Conservation (phyloP, 164 flowering plant genomes). For the Dillenia suffruticosa region DNA sequence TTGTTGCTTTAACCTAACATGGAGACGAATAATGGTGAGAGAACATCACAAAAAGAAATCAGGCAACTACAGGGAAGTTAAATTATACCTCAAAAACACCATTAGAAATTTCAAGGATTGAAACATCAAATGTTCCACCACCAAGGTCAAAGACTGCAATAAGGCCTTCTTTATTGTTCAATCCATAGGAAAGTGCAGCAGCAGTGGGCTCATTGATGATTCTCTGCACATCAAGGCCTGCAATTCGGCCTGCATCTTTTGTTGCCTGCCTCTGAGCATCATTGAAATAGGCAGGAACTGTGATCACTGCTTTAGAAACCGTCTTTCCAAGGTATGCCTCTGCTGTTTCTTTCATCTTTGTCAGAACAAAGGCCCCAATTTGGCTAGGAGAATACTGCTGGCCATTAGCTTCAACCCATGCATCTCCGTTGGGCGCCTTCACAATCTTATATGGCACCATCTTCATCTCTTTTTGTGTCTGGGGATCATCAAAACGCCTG, state of each 20-base stretch:
- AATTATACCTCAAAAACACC: constrained; percentile 68
- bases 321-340: constrained; percentile 62
- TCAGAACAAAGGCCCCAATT: constrained; percentile 57
- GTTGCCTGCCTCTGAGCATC: constrained; percentile 86
- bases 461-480: constrained; percentile 70
- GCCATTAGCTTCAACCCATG: constrained; percentile 73
- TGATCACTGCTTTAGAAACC: constrained; percentile 59
- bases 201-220: constrained; percentile 82
- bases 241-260: constrained; percentile 75
- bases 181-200: constrained; percentile 76
- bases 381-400: constrained; percentile 69
- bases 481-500: constrained; percentile 61
- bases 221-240: constrained; percentile 70
- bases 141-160: constrained; percentile 79
- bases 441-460: constrained; percentile 73
- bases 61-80: not conserved
- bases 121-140: constrained; percentile 77
- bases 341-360: constrained; percentile 78
- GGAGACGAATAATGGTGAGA: not conserved
- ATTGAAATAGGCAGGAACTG: constrained; percentile 79
- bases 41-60: not conserved
- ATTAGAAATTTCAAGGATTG: constrained; percentile 67
- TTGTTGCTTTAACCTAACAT: constrained; percentile 71
- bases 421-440: constrained; percentile 70
- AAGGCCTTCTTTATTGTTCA: constrained; percentile 68